Percentiles rank a stretch among this genome's conserved stretches.
phyloP scores from a whole-genome alignment of 2,329 filamentous ascomycete species.

The Epichloe amarillans region DNA sequence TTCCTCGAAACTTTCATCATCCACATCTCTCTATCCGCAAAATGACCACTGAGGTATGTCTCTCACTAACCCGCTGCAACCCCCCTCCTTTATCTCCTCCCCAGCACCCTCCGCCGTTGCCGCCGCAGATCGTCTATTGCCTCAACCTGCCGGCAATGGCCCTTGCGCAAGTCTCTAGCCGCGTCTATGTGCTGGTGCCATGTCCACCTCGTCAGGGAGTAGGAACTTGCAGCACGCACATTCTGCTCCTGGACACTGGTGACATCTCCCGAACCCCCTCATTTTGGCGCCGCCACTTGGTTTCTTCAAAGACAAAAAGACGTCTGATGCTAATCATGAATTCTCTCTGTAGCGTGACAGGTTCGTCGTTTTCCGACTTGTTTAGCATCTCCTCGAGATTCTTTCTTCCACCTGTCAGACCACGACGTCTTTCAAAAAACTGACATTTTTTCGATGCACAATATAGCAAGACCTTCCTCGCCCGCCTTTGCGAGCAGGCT shows the following conservation, averaged over 20 bases:
- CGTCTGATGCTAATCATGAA: constrained; percentile 22
- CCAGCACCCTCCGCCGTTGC: constrained; percentile 3
- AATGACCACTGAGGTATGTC: constrained; percentile 24
- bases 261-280: background rate
- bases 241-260: background rate
- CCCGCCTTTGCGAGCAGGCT: constrained; percentile 98
- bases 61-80: background rate
- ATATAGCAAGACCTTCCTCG: constrained; percentile 95
- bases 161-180: background rate
- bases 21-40: constrained; percentile 6
- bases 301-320: constrained; percentile 1
- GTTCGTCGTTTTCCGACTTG: constrained; percentile 31
- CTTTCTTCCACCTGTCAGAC: constrained; percentile 3
- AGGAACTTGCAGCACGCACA: background rate
- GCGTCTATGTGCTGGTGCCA: background rate
- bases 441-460: constrained; percentile 9
- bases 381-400: constrained; percentile 8
- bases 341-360: constrained; percentile 48
- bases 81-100: constrained; percentile 5
- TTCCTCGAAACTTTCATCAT: background rate
- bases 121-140: background rate
- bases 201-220: background rate
- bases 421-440: constrained; percentile 14
- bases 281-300: constrained; percentile 5
- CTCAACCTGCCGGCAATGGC: background rate